phyloP scores from a whole-genome alignment of 2,329 filamentous ascomycete species.

The Spiromastix sp. region DNA sequence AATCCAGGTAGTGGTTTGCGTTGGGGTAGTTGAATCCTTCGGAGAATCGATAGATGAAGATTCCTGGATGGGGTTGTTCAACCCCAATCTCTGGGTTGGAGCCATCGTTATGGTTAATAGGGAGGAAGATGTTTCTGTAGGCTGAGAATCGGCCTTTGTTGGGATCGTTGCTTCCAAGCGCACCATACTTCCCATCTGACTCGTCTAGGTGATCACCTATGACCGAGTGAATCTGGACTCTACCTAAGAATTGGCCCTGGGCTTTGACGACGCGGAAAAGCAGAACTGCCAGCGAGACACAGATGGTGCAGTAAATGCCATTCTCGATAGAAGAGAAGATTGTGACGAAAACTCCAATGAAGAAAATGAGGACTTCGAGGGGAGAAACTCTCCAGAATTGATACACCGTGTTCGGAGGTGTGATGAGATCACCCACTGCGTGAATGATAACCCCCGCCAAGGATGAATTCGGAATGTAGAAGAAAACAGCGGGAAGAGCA shows the following conservation, averaged over 20 bases:
- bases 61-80: conserved; percentile 74
- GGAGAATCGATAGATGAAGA: conserved; percentile 92
- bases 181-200: conserved; percentile 51
- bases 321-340: conserved; percentile 83
- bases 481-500: conserved; percentile 78
- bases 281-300: conserved; percentile 64
- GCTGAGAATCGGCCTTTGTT: conserved; percentile 39
- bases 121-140: conserved; percentile 72
- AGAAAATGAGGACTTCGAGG: conserved; percentile 83
- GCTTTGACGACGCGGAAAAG: conserved; percentile 77
- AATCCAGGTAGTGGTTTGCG: conserved; percentile 76
- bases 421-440: conserved; percentile 86
- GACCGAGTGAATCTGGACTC: conserved; percentile 74
- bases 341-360: conserved; percentile 81
- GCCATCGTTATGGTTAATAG: conserved; percentile 77
- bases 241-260: conserved; percentile 72
- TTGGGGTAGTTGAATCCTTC: conserved; percentile 97
- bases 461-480: conserved; percentile 75
- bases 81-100: conserved; percentile 76
- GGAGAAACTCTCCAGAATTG: conserved; percentile 94
- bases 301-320: conserved; percentile 82
- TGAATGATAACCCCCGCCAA: conserved; percentile 90
- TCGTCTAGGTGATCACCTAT: conserved; percentile 64
- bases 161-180: conserved; percentile 31
- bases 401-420: conserved; percentile 80